Evolutionary conservation across 1,284 basidiomycete genomes (phyloP).

Genomic region (Fomitopsis pinicola): DNA sequence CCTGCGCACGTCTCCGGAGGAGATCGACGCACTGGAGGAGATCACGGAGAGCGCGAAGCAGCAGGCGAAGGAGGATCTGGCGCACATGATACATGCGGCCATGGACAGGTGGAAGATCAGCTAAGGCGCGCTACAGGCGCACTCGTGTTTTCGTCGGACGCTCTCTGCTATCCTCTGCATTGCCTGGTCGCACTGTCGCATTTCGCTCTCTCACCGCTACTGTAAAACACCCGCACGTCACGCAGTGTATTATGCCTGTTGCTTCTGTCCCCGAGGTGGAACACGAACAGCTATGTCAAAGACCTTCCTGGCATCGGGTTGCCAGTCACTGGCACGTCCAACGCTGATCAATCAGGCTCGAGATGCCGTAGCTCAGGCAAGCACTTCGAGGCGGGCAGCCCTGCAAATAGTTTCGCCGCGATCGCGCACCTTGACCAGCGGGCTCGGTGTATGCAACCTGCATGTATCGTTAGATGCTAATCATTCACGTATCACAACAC

Average conservation of each 20-base stretch:
- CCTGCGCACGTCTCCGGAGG: constrained; percentile 60
- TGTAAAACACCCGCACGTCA: constrained; percentile 1
- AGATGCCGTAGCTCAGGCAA: constrained; percentile 7
- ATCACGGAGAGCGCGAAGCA: constrained; percentile 78
- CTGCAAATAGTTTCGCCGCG: constrained; percentile 36
- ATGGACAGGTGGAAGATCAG: constrained; percentile 69
- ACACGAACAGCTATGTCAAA: neutral
- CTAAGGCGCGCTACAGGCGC: constrained; percentile 1
- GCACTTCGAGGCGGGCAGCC: constrained; percentile 27
- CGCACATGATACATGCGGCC: constrained; percentile 60
- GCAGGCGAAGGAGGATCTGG: constrained; percentile 71
- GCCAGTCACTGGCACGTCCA: neutral
- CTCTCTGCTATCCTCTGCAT: constrained; percentile 1
- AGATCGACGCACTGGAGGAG: constrained; percentile 68
- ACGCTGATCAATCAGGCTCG: neutral
- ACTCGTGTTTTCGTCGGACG: neutral
- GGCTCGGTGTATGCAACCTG: constrained; percentile 20
- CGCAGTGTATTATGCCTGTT: constrained; percentile 1
- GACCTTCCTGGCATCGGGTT: neutral
- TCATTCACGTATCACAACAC: neutral
- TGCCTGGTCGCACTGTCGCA: neutral
- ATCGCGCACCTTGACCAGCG: constrained; percentile 39
- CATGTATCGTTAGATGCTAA: neutral
- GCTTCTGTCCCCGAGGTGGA: neutral
- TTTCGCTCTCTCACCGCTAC: neutral